Base-by-base conservation (phyloP, 2,329 filamentous ascomycete species). In the Beauveria varroae region DNA sequence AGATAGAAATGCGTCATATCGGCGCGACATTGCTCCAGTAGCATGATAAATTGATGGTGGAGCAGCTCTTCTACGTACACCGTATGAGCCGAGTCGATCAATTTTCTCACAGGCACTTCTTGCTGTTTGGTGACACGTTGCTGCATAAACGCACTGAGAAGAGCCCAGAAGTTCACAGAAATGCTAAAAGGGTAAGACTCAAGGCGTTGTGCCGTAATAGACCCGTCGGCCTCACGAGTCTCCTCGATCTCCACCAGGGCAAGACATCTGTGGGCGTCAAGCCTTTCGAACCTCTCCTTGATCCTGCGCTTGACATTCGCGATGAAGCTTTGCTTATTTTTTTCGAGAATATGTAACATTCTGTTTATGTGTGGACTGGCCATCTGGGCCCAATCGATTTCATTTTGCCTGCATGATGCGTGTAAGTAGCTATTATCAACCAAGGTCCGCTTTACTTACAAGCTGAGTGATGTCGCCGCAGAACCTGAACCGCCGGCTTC, bases 381-480 rank as follows among this genome's bases (percentile, higher is more conserved):
- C 2, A 1, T 34, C 30, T 34, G 30, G 10, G 30, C 30, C 0
- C 10, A 3, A 0, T 34, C 1, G 10, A 1, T 4, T 0, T 34
- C 10, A 34, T 10, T 12, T 12, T 34, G 30, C 30, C 30, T 34
- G 10, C 30, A 34, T 34, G 4, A 34, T 34, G 3, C 30, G 30
- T 34, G 10, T 34, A 8, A 43, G 12, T n/a, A 18, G 5, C 40
- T 43, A 16, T 43, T n/a, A 16, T 7, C 40, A 8, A 5, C 5
- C 1, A 9, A n/a, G 40, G 30, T 34, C 10, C 18, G 8, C n/a
- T 43, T 2, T 43, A 43, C 40, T n/a, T 43, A n/a, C 40, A 9
- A n/a, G 16, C 16, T 43, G 40, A 7, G 40, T 8, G 40, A 43
- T 6, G 40, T 41, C 7, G 16, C 16, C 18, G 40, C 16, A n/a